phyloP scores from a whole-genome alignment of 2,329 filamentous ascomycete species.

The Penicillium sp. region DNA sequence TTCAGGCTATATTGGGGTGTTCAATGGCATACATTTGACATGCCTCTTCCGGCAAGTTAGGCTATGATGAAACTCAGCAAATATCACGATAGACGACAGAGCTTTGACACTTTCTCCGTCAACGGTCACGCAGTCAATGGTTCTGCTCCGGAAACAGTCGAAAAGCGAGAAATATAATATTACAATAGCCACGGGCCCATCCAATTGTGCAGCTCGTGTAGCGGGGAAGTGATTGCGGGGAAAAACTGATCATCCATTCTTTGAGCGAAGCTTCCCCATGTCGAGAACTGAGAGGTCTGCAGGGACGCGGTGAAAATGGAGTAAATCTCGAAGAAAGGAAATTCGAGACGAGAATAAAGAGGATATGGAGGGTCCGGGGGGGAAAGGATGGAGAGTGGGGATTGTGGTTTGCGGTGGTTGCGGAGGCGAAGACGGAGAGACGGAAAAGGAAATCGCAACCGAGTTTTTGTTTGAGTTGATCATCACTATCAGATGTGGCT shows the following conservation, averaged over 20 bases:
- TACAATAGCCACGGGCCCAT: neutral
- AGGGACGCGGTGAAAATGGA: neutral
- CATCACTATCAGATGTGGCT: too few species aligned
- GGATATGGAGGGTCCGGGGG: neutral
- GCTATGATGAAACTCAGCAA: constrained; percentile 3
- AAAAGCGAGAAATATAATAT: neutral
- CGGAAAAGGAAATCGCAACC: neutral
- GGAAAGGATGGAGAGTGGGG: neutral
- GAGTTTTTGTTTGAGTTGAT: constrained; percentile 1
- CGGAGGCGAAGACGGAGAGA: neutral
- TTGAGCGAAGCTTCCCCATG: constrained; percentile 10
- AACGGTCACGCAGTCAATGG: neutral
- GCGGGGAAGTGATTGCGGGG: neutral
- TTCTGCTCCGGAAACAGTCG: neutral
- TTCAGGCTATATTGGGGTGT: neutral
- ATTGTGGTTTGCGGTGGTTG: neutral
- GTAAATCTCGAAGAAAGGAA: neutral
- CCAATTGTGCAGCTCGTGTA: neutral
- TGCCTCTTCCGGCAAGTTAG: constrained; percentile 8
- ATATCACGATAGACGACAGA: neutral
- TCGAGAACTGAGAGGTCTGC: neutral
- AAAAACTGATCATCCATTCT: constrained; percentile 5
- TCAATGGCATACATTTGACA: constrained; percentile 7
- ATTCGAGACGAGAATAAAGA: constrained; percentile 4
- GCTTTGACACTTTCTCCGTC: neutral